Conservation (phyloP, 371 early-diverging fungal species). For the Actinomucor elegans region DNA sequence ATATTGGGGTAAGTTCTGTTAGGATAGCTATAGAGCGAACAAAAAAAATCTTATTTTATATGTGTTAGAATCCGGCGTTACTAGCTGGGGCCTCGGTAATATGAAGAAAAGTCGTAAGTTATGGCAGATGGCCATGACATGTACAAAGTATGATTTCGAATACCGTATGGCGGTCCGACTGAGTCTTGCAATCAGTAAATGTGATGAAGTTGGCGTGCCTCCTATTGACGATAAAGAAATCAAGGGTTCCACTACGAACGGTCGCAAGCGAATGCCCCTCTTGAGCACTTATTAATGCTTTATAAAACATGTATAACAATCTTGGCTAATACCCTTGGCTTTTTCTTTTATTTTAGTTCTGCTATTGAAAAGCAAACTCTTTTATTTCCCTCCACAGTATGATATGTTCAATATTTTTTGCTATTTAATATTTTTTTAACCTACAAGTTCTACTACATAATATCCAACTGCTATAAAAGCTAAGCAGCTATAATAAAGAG, state of each 20-base stretch:
- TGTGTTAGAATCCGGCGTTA: conserved; percentile 57
- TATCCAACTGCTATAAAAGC: no score
- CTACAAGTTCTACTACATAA: no score
- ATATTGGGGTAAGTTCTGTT: conserved; percentile 57
- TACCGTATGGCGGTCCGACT: conserved; percentile 55
- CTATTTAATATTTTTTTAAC: no score
- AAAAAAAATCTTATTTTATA: neutral
- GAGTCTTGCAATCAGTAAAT: conserved; percentile 39
- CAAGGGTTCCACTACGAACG: conserved; percentile 36
- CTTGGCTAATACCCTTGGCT: no score
- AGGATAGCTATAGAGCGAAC: neutral
- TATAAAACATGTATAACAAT: no score
- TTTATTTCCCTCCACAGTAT: no score
- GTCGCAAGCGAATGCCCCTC: conserved; percentile 47
- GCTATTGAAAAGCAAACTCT: no score
- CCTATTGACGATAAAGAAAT: conserved; percentile 23
- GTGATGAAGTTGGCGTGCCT: conserved; percentile 44
- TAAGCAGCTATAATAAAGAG: no score
- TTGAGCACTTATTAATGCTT: conserved; percentile 3
- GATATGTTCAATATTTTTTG: no score
- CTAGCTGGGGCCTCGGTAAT: conserved; percentile 52
- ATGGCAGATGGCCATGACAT: conserved; percentile 57
- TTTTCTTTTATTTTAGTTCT: neutral
- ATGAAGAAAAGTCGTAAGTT: conserved; percentile 44
- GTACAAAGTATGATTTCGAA: conserved; percentile 64